These are phyloP conservation scores for Aristolochia fimbriata DNA, from an alignment of 164 flowering plant genomes.

Conservation along the genomic window DNA sequence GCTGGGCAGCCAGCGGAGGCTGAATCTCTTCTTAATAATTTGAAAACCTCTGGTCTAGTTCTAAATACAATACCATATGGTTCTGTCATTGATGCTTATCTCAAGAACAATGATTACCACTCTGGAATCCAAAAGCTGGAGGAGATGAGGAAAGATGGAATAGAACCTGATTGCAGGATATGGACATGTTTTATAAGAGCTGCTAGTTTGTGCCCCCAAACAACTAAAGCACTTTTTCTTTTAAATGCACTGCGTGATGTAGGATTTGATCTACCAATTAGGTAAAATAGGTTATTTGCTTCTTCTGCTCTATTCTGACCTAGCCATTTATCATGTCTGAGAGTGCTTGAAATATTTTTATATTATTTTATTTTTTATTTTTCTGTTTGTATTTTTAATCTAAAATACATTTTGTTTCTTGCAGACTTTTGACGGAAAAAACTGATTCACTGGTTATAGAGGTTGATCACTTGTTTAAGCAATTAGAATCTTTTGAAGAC, in stretches of 20 bases:
- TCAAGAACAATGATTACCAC: slow-evolving; percentile 59
- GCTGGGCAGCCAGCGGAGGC: slow-evolving; percentile 82
- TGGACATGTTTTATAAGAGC: slow-evolving; percentile 95
- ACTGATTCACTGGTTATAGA: slow-evolving; percentile 47
- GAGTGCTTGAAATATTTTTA: no score
- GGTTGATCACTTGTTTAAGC: slow-evolving; percentile 47
- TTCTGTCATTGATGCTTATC: slow-evolving; percentile 87
- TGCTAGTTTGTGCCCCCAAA: slow-evolving; percentile 55
- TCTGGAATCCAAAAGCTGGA: slow-evolving; percentile 60
- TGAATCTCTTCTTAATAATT: slow-evolving; percentile 60
- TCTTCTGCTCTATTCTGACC: no score
- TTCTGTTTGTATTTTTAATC: no score
- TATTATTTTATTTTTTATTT: no score
- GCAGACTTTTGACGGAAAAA: slow-evolving; percentile 71
- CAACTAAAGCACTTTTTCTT: slow-evolving; percentile 52
- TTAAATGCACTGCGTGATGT: slow-evolving; percentile 55
- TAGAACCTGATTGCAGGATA: slow-evolving; percentile 81
- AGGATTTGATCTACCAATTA: slow-evolving; percentile 82
- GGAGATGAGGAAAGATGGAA: slow-evolving; percentile 68
- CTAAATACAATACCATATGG: slow-evolving; percentile 63
- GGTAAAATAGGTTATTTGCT: slow-evolving; percentile 23
- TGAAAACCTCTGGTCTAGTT: slow-evolving; percentile 34
- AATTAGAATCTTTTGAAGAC: slow-evolving; percentile 56
- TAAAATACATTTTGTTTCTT: slow-evolving; percentile 5
- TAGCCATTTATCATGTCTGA: no score